Evolutionary conservation across 805 yeast species (phyloP), one percentile per base, ranked within the genome.

Genomic region (Candida jianshihensis): DNA sequence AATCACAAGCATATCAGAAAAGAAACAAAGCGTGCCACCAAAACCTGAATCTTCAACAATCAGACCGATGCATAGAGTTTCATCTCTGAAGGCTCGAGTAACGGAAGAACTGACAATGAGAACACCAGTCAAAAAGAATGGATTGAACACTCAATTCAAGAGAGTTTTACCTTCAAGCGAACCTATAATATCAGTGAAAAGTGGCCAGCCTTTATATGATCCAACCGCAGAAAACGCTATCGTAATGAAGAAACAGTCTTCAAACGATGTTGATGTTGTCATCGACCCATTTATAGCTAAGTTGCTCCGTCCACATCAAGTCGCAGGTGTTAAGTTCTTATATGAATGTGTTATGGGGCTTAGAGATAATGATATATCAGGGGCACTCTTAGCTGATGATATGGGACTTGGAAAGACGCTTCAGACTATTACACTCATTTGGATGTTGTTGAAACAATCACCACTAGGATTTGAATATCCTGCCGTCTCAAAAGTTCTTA

Each of bases 361-460:
- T 35, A 61, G 71, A 19, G 70, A 68, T 4, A 59, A 59, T 16
- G 62, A 64, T 2, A 73, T 74, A 0, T 47, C 60, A 30, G 97
- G 98, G 0, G 89, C 90, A 2, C 60, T 92, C 5, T 58, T 92
- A 30, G 98, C 98, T 0, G 98, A 92, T 58, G 97, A 90, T 49
- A 92, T 92, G 98, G 98, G 98, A 0, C 64, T 92, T 14, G 96
- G 96, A 2, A 84, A 84, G 50, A 89, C 97, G 0, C 59, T 92
- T 29, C 89, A 81, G 73, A 76, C 96, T 0, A 90, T 92, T 6
- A 54, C 95, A 0, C 56, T 87, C 28, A 69, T 90, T 4, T 87
- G 95, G 94, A 87, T 96, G 0, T 57, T 92, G 15, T 56, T 86
- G 15, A 79, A 72, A 43, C 54, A 83, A 46, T 70, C 73, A 13